Conservation (phyloP, 2,329 filamentous ascomycete species). For the Sporothrix pallida region DNA sequence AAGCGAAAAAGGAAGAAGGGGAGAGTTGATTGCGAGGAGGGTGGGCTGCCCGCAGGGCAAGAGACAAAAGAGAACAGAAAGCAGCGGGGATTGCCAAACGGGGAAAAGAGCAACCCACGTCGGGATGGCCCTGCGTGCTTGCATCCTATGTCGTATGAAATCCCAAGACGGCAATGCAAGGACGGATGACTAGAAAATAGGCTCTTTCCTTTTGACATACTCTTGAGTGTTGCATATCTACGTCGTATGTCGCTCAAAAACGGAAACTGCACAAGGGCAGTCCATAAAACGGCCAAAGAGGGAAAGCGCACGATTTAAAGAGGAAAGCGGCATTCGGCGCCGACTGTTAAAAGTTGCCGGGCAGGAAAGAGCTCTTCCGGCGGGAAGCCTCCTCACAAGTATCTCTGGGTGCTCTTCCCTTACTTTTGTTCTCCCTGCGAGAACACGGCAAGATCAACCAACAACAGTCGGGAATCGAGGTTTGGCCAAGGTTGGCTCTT, state of each 20-base stretch:
- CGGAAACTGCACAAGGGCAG: too few relatives aligned
- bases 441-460: not conserved
- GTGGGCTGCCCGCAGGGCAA: not conserved
- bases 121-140: too few relatives aligned
- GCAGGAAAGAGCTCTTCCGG: not conserved
- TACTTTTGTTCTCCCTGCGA: not conserved
- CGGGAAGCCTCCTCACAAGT: not conserved
- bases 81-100: not conserved
- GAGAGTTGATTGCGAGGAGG: not conserved
- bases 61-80: not conserved
- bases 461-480: too few relatives aligned
- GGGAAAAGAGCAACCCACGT: not conserved
- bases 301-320: not conserved
- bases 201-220: too few relatives aligned
- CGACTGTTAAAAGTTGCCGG: too few relatives aligned
- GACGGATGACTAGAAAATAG: too few relatives aligned
- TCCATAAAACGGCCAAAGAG: not conserved
- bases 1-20: not conserved
- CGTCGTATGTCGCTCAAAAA: too few relatives aligned
- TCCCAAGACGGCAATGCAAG: too few relatives aligned
- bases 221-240: too few relatives aligned
- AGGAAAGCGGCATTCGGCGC: not conserved
- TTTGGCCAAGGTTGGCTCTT: not conserved
- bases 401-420: not conserved
- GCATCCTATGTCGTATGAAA: too few relatives aligned